Base-by-base conservation (phyloP, 129 eudicot genomes). In the Rutidosis leptorrhynchoides region DNA sequence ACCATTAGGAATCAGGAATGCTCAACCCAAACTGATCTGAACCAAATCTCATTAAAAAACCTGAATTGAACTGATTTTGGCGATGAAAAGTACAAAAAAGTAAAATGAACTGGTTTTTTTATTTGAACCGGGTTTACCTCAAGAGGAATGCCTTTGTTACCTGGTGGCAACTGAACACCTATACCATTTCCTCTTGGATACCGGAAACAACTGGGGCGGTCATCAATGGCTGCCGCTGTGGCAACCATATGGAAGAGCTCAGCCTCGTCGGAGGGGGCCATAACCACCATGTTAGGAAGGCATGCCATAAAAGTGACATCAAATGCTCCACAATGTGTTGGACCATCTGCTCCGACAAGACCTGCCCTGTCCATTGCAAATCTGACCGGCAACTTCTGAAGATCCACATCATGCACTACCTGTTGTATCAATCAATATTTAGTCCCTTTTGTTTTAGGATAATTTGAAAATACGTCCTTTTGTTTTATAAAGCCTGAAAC, bases 231-330 rank as follows among this genome's bases (percentile, higher is more conserved):
- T 32, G 98, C 91, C 6, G 98, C 96, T 29, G 98, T 92, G 49
- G 97, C 97, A 56, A 90, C 95, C 97, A 90, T 87, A 71, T 90
- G 84, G 84, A 87, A 82, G 21, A 90, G 88, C 81, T 90, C 97
- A 8, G 97, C 96, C 70, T 90, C 97, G 24, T 90, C 97, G 5
- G 93, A 81, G 71, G 97, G 97, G 60, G 97, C 97, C 97, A 90
- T 90, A 46, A 90, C 97, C 72, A 90, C 89, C 97, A 90, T 90
- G 65, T 90, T 90, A 2, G 97, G 97, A 1, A 90, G 73, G 77
- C 97, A 90, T 0, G 97, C 95, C 96, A 90, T 87, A 67, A 64
- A 90, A 21, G 96, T 84, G 9, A 85, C 91, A 66, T 90, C 97
- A 29, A 90, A 90, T 6, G 97, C 72, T 14, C 97, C 97, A 65